Percentiles rank a stretch among this genome's conserved stretches.
Conservation (phyloP, 1,139 yeast genomes). For the Scheffersomyces stambukii region DNA sequence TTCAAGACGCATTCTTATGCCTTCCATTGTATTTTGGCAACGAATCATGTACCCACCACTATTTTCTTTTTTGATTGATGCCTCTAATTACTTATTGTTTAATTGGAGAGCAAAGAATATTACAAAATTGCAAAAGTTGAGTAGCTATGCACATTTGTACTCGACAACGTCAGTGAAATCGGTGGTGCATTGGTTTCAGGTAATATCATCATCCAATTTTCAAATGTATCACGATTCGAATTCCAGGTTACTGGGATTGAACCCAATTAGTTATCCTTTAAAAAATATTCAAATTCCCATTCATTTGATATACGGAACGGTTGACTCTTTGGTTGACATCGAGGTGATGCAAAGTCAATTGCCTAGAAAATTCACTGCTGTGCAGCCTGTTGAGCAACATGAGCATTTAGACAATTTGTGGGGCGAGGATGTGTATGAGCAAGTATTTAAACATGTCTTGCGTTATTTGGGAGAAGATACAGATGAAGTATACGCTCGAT, state of each 20-base stretch:
- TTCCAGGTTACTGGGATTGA: conserved; percentile 33
- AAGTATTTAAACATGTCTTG: conserved; percentile 46
- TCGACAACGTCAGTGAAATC: conserved; percentile 89
- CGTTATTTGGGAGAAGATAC: conserved; percentile 26
- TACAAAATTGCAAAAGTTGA: conserved; percentile 62
- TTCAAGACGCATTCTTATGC: conserved; percentile 69
- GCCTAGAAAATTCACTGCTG: conserved; percentile 28
- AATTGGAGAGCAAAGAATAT: conserved; percentile 78
- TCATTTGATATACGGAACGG: conserved; percentile 71
- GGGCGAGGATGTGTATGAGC: conserved; percentile 65
- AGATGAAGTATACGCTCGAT: conserved; percentile 8
- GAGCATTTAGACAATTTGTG: conserved; percentile 90
- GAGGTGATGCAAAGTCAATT: conserved; percentile 63
- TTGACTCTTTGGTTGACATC: conserved; percentile 83
- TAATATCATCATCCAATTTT: conserved; percentile 71
- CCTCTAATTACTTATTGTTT: conserved; percentile 62
- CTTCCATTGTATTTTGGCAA: conserved; percentile 81
- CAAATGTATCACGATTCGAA: conserved; percentile 78
- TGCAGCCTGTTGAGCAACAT: conserved; percentile 53
- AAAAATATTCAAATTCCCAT: conserved; percentile 66
- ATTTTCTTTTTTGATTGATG: conserved; percentile 69
- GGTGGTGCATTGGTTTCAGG: conserved; percentile 96
- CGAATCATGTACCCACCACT: conserved; percentile 78
- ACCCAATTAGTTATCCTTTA: conserved; percentile 41
- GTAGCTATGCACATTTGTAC: conserved; percentile 79